These are phyloP conservation scores for Anisogramma anomala DNA, from an alignment of 2,329 filamentous ascomycete species.

Conservation along the genomic window DNA sequence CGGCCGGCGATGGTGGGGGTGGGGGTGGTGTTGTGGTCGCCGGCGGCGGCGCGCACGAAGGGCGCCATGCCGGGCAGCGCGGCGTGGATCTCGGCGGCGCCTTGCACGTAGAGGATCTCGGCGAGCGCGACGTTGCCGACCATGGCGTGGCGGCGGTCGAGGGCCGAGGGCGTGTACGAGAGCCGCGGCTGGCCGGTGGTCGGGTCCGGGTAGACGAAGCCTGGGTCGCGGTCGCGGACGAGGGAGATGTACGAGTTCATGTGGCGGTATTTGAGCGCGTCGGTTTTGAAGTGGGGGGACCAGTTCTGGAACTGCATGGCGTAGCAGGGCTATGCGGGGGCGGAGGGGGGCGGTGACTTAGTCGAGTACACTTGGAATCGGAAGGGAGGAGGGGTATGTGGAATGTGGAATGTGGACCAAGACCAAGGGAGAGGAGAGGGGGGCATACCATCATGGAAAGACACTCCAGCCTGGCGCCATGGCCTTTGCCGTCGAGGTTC, in stretches of 20 bases:
- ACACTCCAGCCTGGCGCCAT: constrained; percentile 68
- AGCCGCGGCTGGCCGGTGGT: constrained; percentile 50
- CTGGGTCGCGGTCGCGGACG: constrained; percentile 59
- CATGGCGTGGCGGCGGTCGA: constrained; percentile 57
- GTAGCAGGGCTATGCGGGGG: constrained; percentile 40
- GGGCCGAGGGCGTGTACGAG: constrained; percentile 56
- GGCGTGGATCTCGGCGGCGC: constrained; percentile 63
- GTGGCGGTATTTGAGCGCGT: constrained; percentile 52
- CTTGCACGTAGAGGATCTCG: constrained; percentile 64
- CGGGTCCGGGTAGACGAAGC: constrained; percentile 60
- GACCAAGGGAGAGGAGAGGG: background rate
- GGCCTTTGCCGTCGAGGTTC: constrained; percentile 63
- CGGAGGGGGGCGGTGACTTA: too few species aligned
- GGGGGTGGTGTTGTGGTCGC: background rate
- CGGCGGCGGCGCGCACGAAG: constrained; percentile 33
- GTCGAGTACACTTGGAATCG: too few species aligned
- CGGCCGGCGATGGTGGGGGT: background rate
- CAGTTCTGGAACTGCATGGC: constrained; percentile 54
- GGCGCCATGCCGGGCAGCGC: constrained; percentile 46
- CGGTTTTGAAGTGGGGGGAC: constrained; percentile 53
- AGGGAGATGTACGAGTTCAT: constrained; percentile 60
- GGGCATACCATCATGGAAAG: constrained; percentile 46
- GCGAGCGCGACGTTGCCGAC: constrained; percentile 57
- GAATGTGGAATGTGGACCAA: background rate
- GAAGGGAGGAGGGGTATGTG: background rate